Evolutionary conservation across 2,329 filamentous ascomycete species (phyloP), one percentile per base, ranked within the genome.

Genomic region (Calonectria fujianensis): DNA sequence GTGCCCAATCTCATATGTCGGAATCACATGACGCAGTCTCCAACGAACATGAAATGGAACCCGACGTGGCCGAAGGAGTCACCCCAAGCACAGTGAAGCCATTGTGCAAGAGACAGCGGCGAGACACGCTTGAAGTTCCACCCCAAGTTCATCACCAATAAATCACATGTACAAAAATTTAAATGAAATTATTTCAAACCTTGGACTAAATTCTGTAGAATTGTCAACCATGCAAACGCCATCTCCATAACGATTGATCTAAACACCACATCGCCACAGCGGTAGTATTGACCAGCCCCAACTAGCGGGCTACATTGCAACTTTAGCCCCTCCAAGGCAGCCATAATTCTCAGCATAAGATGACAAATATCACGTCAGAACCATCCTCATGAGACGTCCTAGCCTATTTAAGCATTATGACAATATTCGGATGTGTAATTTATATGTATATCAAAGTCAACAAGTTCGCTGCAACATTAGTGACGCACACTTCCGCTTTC

Each of bases 51-150:
- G 18, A 24, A 4, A 41, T 57, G 20, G 31, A 41, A 39, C 7
- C 39, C 1, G 16, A 39, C 5, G 14, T 9, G 0, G 16, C 52
- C 0, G n/a, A n/a, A n/a, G 51, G 35, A 14, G 45, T 31, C 18
- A 10, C 24, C 3, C 7, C 65, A 32, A 57, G 14, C 27, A 10
- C 50, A 31, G 14, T 5, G 14, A 52, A 2, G 3, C 37, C 50
- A 24, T 18, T 18, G 14, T 7, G 11, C 16, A 24, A 37, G 10
- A 39, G 31, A n/a, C n/a, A 35, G 18, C 64, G 45, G 31, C 45
- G 45, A 20, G 41, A 67, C 14, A 67, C 64, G 7, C 64, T 67
- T 1, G 45, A 67, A 27, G 64, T 67, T 67, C 64, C 64, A 2
- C 48, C 64, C n/a, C 27, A 45, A 37, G 64, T 51, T 20, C 29